phyloP scores from a whole-genome alignment of 371 early-diverging fungal genomes.

The Rhizopus stolonifer region DNA sequence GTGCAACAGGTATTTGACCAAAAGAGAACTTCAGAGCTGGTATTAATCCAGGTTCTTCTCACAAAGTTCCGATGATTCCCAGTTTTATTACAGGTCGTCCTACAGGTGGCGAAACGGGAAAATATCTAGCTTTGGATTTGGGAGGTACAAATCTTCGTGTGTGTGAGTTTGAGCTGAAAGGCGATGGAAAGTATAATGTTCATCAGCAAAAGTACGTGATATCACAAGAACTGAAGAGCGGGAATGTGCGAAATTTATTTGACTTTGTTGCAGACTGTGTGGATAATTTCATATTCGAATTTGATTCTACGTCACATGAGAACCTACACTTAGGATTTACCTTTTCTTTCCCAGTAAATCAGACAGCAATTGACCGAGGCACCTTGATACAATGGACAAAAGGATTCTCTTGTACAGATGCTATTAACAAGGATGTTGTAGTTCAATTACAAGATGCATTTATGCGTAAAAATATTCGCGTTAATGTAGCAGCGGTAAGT shows the following conservation, averaged over 20 bases:
- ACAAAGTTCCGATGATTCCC: conserved; percentile 64
- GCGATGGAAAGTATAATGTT: conserved; percentile 53
- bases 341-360: conserved; percentile 90
- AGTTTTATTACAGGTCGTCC: conserved; percentile 81
- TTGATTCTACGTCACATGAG: conserved; percentile 21
- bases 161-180: conserved; percentile 44
- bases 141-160: conserved; percentile 94
- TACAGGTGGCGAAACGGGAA: conserved; percentile 79
- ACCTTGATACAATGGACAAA: conserved; percentile 90
- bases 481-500: conserved; percentile 73
- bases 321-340: conserved; percentile 78
- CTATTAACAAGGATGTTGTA: conserved; percentile 75
- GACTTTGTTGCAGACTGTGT: conserved; percentile 90
- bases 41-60: neutral
- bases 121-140: conserved; percentile 88
- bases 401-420: conserved; percentile 77
- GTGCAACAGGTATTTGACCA: conserved; percentile 53
- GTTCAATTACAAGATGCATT: conserved; percentile 86
- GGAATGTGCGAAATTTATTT: conserved; percentile 63
- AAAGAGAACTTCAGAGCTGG: too few species aligned
- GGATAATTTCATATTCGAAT: conserved; percentile 66
- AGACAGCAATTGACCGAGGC: conserved; percentile 76
- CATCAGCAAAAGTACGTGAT: conserved; percentile 28
- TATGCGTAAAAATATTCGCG: conserved; percentile 66
- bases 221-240: conserved; percentile 34